Percentiles rank a stretch among this genome's conserved stretches.
Evolutionary conservation across 1,284 basidiomycete genomes (phyloP).

Genomic region (Melanopsichium pennsylvanicum): DNA sequence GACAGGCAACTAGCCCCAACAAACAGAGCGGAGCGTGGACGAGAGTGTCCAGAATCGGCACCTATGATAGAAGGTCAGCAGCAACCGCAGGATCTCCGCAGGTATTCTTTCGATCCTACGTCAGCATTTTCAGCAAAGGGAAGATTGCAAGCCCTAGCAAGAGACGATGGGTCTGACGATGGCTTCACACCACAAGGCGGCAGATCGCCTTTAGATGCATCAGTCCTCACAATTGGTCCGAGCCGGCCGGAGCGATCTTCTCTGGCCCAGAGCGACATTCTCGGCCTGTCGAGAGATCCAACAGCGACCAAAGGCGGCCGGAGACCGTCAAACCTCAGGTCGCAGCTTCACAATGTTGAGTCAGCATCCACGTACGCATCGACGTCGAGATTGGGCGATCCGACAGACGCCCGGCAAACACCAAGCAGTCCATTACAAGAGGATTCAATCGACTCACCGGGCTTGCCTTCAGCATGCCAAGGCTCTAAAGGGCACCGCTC

Average conservation of each 20-base stretch:
- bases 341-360: constrained; percentile 21
- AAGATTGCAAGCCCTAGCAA: constrained; percentile 14
- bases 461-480: too few relatives aligned
- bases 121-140: constrained; percentile 10
- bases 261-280: constrained; percentile 33
- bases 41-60: background rate
- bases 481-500: too few relatives aligned
- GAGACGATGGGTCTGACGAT: constrained; percentile 23
- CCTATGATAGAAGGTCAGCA: background rate
- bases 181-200: constrained; percentile 42
- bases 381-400: background rate
- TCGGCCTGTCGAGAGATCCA: constrained; percentile 10
- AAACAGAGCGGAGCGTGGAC: background rate
- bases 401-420: background rate
- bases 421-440: constrained; percentile 6
- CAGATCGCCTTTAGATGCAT: constrained; percentile 34
- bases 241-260: constrained; percentile 15
- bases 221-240: constrained; percentile 32
- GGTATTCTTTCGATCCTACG: constrained; percentile 3
- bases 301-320: background rate
- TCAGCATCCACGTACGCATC: constrained; percentile 13
- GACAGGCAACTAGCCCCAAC: background rate
- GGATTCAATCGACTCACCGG: background rate
- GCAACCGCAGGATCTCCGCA: background rate
- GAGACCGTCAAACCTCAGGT: constrained; percentile 11